Evolutionary conservation across 2,329 filamentous ascomycete species (phyloP).

Genomic region (Monilinia laxa): DNA sequence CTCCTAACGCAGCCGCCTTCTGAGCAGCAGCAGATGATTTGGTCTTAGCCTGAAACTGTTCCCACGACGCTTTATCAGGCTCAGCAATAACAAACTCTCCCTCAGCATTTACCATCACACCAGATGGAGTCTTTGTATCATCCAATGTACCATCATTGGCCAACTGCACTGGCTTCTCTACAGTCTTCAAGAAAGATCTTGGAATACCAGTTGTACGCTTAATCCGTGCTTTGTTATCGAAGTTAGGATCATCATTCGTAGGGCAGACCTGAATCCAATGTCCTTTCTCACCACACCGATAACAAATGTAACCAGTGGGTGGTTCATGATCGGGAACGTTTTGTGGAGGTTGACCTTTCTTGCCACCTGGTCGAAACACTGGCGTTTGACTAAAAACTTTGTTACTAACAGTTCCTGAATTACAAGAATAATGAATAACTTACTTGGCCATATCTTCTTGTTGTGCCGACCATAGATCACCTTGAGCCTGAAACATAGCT

Average conservation of each 20-base stretch:
- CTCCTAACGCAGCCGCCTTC: slow-evolving; percentile 72
- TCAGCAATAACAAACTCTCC: slow-evolving; percentile 97
- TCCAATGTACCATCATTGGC: slow-evolving; percentile 74
- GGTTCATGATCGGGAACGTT: slow-evolving; percentile 91
- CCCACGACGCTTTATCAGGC: slow-evolving; percentile 94
- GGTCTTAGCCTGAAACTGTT: slow-evolving; percentile 92
- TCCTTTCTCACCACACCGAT: slow-evolving; percentile 94
- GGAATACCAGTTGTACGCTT: slow-evolving; percentile 98
- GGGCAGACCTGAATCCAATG: slow-evolving; percentile 99
- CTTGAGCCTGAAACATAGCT: slow-evolving; percentile 87
- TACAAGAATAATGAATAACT: slow-evolving; percentile 41
- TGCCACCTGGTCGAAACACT: slow-evolving; percentile 57
- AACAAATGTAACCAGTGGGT: slow-evolving; percentile 92
- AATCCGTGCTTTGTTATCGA: slow-evolving; percentile 87
- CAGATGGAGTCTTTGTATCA: slow-evolving; percentile 76
- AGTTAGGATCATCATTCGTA: slow-evolving; percentile 97
- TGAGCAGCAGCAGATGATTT: slow-evolving; percentile 82
- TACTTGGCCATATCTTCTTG: slow-evolving; percentile 90
- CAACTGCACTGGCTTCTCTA: slow-evolving; percentile 82
- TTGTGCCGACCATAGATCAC: slow-evolving; percentile 88
- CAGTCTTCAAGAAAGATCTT: slow-evolving; percentile 89
- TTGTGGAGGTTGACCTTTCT: slow-evolving; percentile 49
- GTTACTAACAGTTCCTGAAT: slow-evolving; percentile 42
- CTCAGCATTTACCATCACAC: slow-evolving; percentile 96
- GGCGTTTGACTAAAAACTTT: slow-evolving; percentile 55